These are phyloP conservation scores for Lanzia echinophila DNA, from an alignment of 2,329 filamentous ascomycete genomes.

Conservation along the genomic window DNA sequence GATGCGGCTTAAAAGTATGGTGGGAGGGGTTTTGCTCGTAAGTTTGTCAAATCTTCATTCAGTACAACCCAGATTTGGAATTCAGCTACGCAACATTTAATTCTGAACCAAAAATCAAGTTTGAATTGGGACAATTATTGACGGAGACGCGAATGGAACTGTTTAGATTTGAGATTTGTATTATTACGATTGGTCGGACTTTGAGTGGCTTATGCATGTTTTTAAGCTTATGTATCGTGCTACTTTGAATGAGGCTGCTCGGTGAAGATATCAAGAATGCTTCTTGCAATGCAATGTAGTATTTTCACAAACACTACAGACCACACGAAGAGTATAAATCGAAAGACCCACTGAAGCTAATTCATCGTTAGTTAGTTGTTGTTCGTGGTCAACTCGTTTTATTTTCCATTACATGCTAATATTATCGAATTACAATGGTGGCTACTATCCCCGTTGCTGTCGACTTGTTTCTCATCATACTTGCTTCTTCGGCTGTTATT, in stretches of 20 bases:
- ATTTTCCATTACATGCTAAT: background rate
- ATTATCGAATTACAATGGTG: background rate
- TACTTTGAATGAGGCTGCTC: background rate
- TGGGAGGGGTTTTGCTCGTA: background rate
- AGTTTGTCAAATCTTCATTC: too few relatives aligned
- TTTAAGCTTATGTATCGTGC: too few relatives aligned
- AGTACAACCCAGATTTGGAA: too few relatives aligned
- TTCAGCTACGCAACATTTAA: too few relatives aligned
- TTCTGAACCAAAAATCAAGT: too few relatives aligned
- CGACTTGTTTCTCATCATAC: background rate
- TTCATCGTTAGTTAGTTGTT: background rate
- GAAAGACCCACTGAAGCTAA: background rate
- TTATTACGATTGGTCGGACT: too few relatives aligned
- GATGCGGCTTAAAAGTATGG: background rate
- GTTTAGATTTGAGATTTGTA: too few relatives aligned
- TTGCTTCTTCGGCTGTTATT: background rate
- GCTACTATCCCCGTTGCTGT: background rate
- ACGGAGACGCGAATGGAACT: too few relatives aligned
- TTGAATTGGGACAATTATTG: too few relatives aligned
- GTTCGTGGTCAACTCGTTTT: background rate
- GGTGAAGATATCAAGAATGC: background rate
- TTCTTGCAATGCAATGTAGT: background rate
- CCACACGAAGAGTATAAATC: background rate
- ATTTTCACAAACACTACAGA: background rate
- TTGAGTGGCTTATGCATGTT: too few relatives aligned